A percentile compares a stretch with the other conserved stretches of the same genome.
phyloP scores from a whole-genome alignment of 1,284 basidiomycete genomes.

The Phenoliferia sp. region DNA sequence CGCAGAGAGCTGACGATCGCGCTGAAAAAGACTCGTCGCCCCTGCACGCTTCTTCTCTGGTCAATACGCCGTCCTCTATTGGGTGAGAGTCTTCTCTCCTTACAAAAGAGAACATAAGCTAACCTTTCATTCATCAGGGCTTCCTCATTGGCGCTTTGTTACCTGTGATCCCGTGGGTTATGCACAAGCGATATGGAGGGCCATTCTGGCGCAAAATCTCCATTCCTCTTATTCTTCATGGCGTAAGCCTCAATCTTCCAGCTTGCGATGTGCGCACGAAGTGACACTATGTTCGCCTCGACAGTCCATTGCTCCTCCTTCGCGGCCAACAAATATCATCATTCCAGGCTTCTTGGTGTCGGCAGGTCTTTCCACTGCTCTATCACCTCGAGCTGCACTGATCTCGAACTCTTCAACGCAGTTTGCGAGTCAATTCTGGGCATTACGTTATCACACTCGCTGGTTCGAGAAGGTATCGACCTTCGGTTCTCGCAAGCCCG shows the following conservation, averaged over 20 bases:
- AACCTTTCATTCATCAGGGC: constrained; percentile 29
- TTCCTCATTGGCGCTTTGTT: constrained; percentile 37
- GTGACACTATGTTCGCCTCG: background rate
- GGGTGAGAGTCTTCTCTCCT: constrained; percentile 6
- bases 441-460: constrained; percentile 30
- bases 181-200: constrained; percentile 29
- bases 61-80: constrained; percentile 36
- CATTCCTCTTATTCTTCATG: constrained; percentile 37
- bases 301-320: constrained; percentile 35
- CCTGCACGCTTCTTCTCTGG: constrained; percentile 45
- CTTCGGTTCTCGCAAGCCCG: constrained; percentile 1
- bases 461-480: constrained; percentile 41
- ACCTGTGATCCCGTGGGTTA: constrained; percentile 36
- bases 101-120: background rate
- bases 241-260: constrained; percentile 6
- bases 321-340: constrained; percentile 38
- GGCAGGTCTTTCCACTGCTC: too few species aligned
- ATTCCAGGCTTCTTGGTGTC: constrained; percentile 36
- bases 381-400: too few species aligned
- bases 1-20: background rate
- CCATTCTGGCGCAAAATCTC: constrained; percentile 32
- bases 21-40: constrained; percentile 36
- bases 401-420: too few species aligned
- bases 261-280: too few species aligned
- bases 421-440: constrained; percentile 37